A percentile compares a stretch with the other conserved stretches of the same genome.
Evolutionary conservation across 2,329 filamentous ascomycete genomes (phyloP).

Genomic region (Fusarium albosuccineum): DNA sequence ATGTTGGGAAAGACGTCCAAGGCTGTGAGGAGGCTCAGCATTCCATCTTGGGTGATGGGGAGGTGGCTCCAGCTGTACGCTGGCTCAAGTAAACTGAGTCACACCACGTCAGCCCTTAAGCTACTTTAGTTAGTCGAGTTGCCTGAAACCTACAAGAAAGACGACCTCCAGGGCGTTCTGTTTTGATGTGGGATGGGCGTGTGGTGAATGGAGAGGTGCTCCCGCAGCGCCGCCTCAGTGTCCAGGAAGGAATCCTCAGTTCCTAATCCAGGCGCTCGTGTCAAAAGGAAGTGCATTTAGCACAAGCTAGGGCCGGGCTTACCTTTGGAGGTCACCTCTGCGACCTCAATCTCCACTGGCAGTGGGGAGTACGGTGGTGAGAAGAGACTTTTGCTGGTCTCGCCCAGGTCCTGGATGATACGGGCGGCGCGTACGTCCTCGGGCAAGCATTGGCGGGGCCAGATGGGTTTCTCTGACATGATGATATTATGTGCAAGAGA

Average conservation of each 20-base stretch:
- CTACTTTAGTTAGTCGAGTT: too few species aligned
- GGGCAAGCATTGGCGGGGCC: not conserved
- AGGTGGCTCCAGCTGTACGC: slow-evolving; percentile 6
- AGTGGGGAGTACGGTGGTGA: not conserved
- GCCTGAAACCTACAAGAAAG: too few species aligned
- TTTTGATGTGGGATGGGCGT: too few species aligned
- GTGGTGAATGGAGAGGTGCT: slow-evolving; percentile 4
- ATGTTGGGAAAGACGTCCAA: not conserved
- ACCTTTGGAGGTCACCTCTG: not conserved
- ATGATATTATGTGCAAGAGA: not conserved
- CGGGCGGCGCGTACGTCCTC: not conserved
- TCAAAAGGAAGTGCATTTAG: not conserved
- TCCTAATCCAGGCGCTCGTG: not conserved
- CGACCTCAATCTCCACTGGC: not conserved
- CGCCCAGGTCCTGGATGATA: not conserved
- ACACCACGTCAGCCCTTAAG: too few species aligned
- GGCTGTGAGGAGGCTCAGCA: not conserved
- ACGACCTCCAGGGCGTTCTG: too few species aligned
- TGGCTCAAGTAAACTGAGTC: slow-evolving; percentile 6
- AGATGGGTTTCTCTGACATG: not conserved
- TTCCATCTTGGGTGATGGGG: slow-evolving; percentile 1
- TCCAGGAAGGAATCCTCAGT: not conserved
- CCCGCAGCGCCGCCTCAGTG: not conserved
- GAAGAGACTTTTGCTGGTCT: not conserved
- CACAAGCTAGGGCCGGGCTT: not conserved